Percentiles rank a stretch among this genome's conserved stretches.
Evolutionary conservation across 495 filamentous ascomycete species (phyloP).

Genomic region (Tirmania nivea): DNA sequence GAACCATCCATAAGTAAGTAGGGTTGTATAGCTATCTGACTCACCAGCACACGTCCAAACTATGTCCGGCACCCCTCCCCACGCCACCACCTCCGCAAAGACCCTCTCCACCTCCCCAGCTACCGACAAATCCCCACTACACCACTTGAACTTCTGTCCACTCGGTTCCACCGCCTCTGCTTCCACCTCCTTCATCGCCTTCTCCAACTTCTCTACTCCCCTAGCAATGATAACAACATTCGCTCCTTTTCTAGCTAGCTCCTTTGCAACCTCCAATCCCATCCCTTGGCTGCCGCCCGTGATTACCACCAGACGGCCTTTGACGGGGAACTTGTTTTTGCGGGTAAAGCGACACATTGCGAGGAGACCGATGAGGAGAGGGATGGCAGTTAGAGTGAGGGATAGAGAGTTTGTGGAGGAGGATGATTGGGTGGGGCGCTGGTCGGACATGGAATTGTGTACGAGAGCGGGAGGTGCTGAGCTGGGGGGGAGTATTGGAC

Average conservation of each 20-base stretch:
- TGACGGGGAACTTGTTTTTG: conserved; percentile 59
- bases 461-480: no score
- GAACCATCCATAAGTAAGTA: neutral
- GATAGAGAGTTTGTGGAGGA: conserved; percentile 1
- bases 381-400: conserved; percentile 19
- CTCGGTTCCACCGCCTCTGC: conserved; percentile 38
- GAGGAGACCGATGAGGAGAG: conserved; percentile 16
- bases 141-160: conserved; percentile 57
- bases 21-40: neutral
- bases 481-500: no score
- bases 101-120: conserved; percentile 42
- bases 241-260: conserved; percentile 65
- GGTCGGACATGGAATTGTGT: no score
- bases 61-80: conserved; percentile 57
- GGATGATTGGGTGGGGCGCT: neutral
- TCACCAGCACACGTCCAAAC: conserved; percentile 65
- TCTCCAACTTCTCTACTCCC: conserved; percentile 49
- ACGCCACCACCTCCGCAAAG: conserved; percentile 50
- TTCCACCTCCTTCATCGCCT: conserved; percentile 41
- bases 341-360: conserved; percentile 45
- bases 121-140: conserved; percentile 62
- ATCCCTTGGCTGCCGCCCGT: conserved; percentile 89
- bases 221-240: conserved; percentile 70
- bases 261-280: conserved; percentile 49
- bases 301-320: conserved; percentile 64